A percentile compares a stretch with the other conserved stretches of the same genome.
Evolutionary conservation across 257 asterid species (phyloP).

Genomic region (Jacaranda copaia): DNA sequence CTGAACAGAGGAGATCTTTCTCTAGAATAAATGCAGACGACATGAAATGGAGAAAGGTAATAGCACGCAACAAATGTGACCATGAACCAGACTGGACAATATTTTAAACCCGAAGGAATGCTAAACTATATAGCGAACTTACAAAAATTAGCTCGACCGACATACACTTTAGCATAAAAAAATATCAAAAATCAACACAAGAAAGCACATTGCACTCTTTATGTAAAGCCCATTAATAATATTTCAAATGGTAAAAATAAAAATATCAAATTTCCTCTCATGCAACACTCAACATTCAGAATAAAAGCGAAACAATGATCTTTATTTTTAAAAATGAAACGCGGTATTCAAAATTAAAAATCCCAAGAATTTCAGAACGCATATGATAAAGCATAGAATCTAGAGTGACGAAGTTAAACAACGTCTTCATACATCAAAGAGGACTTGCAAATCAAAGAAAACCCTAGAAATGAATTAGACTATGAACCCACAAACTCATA

Average conservation of each 20-base stretch:
- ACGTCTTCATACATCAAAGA: background rate
- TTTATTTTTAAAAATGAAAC: background rate
- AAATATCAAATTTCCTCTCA: constrained; percentile 6
- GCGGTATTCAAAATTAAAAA: background rate
- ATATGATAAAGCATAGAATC: background rate
- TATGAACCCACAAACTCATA: constrained; percentile 19
- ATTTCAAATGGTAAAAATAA: background rate
- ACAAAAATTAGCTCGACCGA: background rate
- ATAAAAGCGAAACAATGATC: background rate
- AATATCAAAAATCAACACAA: background rate
- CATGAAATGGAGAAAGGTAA: constrained; percentile 1
- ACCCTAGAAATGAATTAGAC: constrained; percentile 33
- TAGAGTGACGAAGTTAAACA: background rate
- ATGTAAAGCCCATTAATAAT: background rate
- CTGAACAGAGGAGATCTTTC: background rate
- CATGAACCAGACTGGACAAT: background rate
- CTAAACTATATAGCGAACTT: background rate
- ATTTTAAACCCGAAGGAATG: background rate
- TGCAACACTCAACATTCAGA: constrained; percentile 16
- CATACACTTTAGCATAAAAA: background rate
- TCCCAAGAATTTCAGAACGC: background rate
- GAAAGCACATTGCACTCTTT: background rate
- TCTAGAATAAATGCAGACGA: background rate
- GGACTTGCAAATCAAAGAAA: constrained; percentile 23
- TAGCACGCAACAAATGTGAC: background rate